Conservation (phyloP, 495 filamentous ascomycete genomes). For the Polyplosphaeria fusca region DNA sequence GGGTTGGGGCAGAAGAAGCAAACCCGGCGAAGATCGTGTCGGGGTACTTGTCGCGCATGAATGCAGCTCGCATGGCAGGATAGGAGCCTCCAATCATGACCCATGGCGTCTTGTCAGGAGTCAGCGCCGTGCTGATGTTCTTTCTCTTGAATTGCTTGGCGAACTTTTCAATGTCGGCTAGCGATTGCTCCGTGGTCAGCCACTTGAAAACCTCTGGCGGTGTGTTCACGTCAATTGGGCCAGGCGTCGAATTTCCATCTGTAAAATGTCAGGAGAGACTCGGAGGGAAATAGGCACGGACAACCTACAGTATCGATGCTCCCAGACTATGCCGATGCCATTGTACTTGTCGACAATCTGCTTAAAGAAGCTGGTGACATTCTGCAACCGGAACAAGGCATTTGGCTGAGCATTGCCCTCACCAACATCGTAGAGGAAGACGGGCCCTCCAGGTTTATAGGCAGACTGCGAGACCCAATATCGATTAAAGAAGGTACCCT, state of each 20-base stretch:
- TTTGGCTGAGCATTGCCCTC: constrained; percentile 43
- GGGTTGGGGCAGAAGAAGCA: constrained; percentile 55
- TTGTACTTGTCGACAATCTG: constrained; percentile 47
- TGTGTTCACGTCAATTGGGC: constrained; percentile 45
- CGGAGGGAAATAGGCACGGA: neutral
- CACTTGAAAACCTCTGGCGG: constrained; percentile 50
- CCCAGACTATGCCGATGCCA: constrained; percentile 57
- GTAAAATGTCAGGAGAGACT: neutral
- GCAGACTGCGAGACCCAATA: constrained; percentile 54
- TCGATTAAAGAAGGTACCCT: constrained; percentile 52
- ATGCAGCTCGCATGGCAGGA: constrained; percentile 54
- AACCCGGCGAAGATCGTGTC: constrained; percentile 55
- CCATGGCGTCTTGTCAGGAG: constrained; percentile 53
- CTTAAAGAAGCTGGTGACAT: constrained; percentile 45
- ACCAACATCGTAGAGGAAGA: constrained; percentile 55
- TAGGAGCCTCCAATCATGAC: constrained; percentile 60
- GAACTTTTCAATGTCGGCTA: constrained; percentile 54
- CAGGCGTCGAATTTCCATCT: constrained; percentile 52
- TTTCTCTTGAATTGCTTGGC: constrained; percentile 48
- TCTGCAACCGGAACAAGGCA: constrained; percentile 39
- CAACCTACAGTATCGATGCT: constrained; percentile 49
- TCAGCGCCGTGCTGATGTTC: constrained; percentile 43
- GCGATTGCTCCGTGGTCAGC: constrained; percentile 51
- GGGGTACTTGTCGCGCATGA: constrained; percentile 55
- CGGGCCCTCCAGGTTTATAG: constrained; percentile 52